Percentiles rank a stretch among this genome's conserved stretches.
Evolutionary conservation across 768 basidiomycete species (phyloP).

Genomic region (Terana coerulea): DNA sequence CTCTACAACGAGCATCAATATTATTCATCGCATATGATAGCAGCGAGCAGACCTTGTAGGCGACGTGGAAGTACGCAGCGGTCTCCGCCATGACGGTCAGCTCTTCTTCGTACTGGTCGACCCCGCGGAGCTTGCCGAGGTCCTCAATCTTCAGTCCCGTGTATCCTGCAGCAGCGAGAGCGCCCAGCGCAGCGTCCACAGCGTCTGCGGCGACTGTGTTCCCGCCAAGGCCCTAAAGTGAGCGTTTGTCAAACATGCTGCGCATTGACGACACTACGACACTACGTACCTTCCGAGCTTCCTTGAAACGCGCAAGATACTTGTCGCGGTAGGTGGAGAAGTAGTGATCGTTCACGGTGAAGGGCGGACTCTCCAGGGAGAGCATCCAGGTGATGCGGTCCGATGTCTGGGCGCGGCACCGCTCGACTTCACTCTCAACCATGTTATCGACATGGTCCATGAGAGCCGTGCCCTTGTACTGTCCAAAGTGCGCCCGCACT

Average conservation of each 20-base stretch:
- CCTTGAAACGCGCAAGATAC: slow-evolving; percentile 15
- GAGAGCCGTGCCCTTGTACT: slow-evolving; percentile 47
- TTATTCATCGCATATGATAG: too few species aligned
- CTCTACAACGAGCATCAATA: too few species aligned
- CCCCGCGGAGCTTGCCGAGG: neutral
- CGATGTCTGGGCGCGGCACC: slow-evolving; percentile 31
- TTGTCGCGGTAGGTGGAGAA: slow-evolving; percentile 33
- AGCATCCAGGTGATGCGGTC: slow-evolving; percentile 35
- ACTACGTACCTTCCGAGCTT: slow-evolving; percentile 6
- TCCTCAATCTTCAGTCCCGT: neutral
- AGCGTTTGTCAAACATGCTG: neutral
- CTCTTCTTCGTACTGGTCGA: slow-evolving; percentile 7
- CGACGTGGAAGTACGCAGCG: slow-evolving; percentile 13
- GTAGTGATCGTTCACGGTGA: slow-evolving; percentile 48
- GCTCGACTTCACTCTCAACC: slow-evolving; percentile 45
- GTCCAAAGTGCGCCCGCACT: slow-evolving; percentile 42
- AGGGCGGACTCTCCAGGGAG: slow-evolving; percentile 39
- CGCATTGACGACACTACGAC: neutral
- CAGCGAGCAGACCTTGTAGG: slow-evolving; percentile 8
- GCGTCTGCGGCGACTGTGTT: neutral
- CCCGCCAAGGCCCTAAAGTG: neutral
- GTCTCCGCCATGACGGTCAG: slow-evolving; percentile 13
- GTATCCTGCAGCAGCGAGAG: neutral
- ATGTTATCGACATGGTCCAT: slow-evolving; percentile 43
- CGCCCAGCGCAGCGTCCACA: neutral